Evolutionary conservation across 306 rosid genomes (phyloP).

Genomic region (Quercus wislizeni): DNA sequence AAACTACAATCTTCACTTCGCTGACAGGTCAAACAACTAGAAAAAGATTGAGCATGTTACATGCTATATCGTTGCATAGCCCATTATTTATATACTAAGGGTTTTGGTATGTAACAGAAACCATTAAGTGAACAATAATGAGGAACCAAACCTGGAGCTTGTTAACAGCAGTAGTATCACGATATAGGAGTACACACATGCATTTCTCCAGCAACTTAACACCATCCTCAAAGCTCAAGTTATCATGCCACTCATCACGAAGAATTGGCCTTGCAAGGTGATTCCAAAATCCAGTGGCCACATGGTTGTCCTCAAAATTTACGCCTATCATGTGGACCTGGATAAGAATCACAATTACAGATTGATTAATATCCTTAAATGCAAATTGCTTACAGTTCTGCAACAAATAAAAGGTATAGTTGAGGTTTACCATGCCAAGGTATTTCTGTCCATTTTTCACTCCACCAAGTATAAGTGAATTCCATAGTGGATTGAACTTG

Average conservation of each 20-base stretch:
- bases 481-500: slow-evolving; percentile 64
- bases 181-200: slow-evolving; percentile 93
- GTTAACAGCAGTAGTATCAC: slow-evolving; percentile 87
- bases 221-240: slow-evolving; percentile 85
- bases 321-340: slow-evolving; percentile 96
- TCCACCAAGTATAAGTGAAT: slow-evolving; percentile 62
- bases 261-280: slow-evolving; percentile 97
- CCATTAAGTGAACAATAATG: background rate
- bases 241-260: slow-evolving; percentile 93
- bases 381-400: background rate
- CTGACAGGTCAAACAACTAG: no score
- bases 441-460: slow-evolving; percentile 55
- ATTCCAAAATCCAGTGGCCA: slow-evolving; percentile 55
- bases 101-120: no score
- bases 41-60: no score
- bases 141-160: slow-evolving; percentile 69
- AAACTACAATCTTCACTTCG: no score
- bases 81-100: no score
- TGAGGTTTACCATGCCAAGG: slow-evolving; percentile 63
- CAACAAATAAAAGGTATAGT: background rate
- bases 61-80: no score
- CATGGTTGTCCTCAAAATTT: slow-evolving; percentile 58
- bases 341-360: slow-evolving; percentile 12
- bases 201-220: slow-evolving; percentile 91
- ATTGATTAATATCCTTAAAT: slow-evolving; percentile 8